Evolutionary conservation across 2,329 filamentous ascomycete species (phyloP), one percentile per base, ranked within the genome.

Genomic region (Ophiostoma perfectum): DNA sequence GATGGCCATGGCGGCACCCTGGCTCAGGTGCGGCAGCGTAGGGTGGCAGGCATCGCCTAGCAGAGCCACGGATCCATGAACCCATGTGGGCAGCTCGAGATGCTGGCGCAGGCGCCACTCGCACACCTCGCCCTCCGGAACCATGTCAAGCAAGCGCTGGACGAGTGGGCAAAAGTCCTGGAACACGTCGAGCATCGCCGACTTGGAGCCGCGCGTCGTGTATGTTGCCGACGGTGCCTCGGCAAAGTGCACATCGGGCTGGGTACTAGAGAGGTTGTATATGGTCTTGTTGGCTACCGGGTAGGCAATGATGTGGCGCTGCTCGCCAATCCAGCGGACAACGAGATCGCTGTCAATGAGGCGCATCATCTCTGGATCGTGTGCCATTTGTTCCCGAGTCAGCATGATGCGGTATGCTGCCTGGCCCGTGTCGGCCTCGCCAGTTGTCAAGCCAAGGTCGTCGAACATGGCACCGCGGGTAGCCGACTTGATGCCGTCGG

Each of bases 321-420:
- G 85, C 75, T 88, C 87, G 44, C 90, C 90, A 66, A 93, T 89
- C 90, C 90, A 93, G 65, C 91, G 84, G 52, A 87, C 88, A 2
- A 90, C 90, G 65, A 83, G 81, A 73, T 92, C 85, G 60, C 83
- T 81, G 72, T 91, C 86, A 36, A 93, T 81, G 9, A 93, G 82
- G n/a, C 79, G 82, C 67, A 89, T 80, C 64, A 92, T 80, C 71
- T 91, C 88, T 0, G 89, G 83, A 72, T 93, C 89, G 36, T 84
- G 73, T 68, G 82, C 71, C 85, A 93, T 90, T 69, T 89, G 82
- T 42, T 86, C 82, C 12, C 90, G 85, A 1, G 83, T 85, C 18
- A 93, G 82, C 85, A 93, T 90, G 77, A 93, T 91, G 12, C 90
- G 86, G 79, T 93, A 93, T 2, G 90, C 89, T 0, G 91, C 90